A percentile compares a stretch with the other conserved stretches of the same genome.
These are phyloP conservation scores for Tephrocybe sp. DNA, from an alignment of 768 basidiomycete genomes.

Conservation along the genomic window DNA sequence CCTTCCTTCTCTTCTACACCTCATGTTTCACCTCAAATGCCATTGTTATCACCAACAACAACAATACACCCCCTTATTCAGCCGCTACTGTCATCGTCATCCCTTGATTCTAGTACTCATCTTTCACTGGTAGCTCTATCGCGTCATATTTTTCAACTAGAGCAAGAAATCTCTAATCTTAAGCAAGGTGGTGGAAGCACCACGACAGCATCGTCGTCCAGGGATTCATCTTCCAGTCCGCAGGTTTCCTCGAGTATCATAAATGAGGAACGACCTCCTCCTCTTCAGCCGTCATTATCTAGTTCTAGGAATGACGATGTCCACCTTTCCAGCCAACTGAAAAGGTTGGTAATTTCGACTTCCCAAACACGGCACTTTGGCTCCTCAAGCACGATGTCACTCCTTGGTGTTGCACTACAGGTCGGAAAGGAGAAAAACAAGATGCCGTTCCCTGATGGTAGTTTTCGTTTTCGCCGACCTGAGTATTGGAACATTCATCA, in stretches of 20 bases:
- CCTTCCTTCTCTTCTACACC: neutral
- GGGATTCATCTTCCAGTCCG: conserved; percentile 1
- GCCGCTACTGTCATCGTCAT: conserved; percentile 10
- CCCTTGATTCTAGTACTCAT: conserved; percentile 9
- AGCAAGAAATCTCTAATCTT: conserved; percentile 14
- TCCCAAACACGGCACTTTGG: conserved; percentile 17
- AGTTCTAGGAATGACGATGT: conserved; percentile 3
- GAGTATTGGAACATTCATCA: conserved; percentile 17
- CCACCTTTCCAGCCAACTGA: conserved; percentile 13
- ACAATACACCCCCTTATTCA: conserved; percentile 12
- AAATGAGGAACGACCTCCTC: neutral
- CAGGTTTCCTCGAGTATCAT: neutral
- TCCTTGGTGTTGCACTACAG: conserved; percentile 17
- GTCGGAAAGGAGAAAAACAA: conserved; percentile 12
- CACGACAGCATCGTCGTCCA: neutral
- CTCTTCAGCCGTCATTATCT: neutral
- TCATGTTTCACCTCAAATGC: neutral
- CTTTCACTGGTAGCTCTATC: conserved; percentile 12
- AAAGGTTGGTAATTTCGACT: conserved; percentile 12
- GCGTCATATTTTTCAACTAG: conserved; percentile 12
- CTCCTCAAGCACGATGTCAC: conserved; percentile 16
- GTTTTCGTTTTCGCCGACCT: conserved; percentile 6
- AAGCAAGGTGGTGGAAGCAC: neutral
- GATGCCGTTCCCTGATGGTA: neutral
- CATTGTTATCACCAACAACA: neutral